These are phyloP conservation scores for Chondrus crispus DNA, from an alignment of 23 red algal species.

Conservation along the genomic window DNA sequence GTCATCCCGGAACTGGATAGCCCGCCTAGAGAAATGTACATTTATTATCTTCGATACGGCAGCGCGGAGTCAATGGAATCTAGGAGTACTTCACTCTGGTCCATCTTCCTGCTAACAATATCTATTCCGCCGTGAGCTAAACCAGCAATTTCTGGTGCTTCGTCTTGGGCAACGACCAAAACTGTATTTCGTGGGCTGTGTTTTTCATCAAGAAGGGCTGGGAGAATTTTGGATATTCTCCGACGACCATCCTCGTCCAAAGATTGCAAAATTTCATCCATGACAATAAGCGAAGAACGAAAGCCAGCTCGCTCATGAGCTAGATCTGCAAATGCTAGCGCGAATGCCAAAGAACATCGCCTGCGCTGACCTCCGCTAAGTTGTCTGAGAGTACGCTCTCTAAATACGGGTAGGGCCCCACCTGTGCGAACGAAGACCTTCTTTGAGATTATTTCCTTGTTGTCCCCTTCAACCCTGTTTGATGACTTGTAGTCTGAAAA, in stretches of 20 bases:
- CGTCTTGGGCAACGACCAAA: conserved; percentile 77
- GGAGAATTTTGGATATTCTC: conserved; percentile 41
- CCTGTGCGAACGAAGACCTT: conserved; percentile 28
- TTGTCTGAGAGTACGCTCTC: conserved; percentile 49
- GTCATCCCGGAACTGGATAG: background rate
- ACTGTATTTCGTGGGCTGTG: conserved; percentile 46
- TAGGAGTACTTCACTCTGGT: conserved; percentile 12
- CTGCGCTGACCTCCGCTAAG: conserved; percentile 76
- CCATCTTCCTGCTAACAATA: conserved; percentile 15
- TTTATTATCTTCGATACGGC: background rate
- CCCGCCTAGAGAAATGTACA: background rate
- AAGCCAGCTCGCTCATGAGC: conserved; percentile 60
- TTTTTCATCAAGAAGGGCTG: background rate
- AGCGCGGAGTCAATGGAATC: no score
- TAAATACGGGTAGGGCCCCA: background rate
- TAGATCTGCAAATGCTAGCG: conserved; percentile 76
- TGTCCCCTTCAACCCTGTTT: conserved; percentile 25
- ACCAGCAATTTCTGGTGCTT: conserved; percentile 45
- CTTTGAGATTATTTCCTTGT: conserved; percentile 69
- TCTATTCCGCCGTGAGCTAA: conserved; percentile 59
- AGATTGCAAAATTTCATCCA: conserved; percentile 79
- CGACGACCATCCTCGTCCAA: conserved; percentile 76
- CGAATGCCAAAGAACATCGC: conserved; percentile 62
- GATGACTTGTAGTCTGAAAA: conserved; percentile 53
- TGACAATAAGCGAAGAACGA: conserved; percentile 64